Evolutionary conservation across 2,329 filamentous ascomycete species (phyloP), one percentile per base, ranked within the genome.

Genomic region (Zymoseptoria pseudotritici): DNA sequence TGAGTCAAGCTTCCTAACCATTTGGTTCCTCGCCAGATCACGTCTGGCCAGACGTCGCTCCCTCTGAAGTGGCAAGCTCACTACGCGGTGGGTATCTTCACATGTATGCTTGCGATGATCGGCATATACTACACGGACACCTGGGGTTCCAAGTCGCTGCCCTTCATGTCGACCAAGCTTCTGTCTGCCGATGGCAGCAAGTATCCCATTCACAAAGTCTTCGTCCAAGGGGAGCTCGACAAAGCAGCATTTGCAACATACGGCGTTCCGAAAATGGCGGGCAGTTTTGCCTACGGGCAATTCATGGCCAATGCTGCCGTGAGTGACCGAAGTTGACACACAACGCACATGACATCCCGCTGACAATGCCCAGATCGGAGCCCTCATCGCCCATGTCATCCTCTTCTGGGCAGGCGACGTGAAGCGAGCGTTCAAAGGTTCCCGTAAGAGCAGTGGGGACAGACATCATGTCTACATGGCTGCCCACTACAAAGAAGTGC

Each of bases 321-420:
- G 57, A 61, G 65, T 60, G 4, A 4, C 20, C 1, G 13, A 13
- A 42, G 21, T 46, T 21, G 13, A 21, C 29, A 8, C 21, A 13
- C 6, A 2, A 21, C 5, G 11, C 7, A 24, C 11, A 5, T 50
- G 36, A 3, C n/a, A 54, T 52, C 59, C 29, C 10, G 26, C 31
- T 49, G 11, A 50, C 21, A 6, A 22, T 21, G 7, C 22, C 9
- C 36, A 67, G 65, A 85, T 85, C 54, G 82, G 82, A 1, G 83
- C 82, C 4, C 67, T 84, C 22, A 72, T 84, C 26, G 68, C 75
- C 2, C 82, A 85, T 61, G 79, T 77, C 61, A 59, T 80, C 55
- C 67, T 84, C 4, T 85, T 85, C 66, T 84, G 80, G 80, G 80
- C 82, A 3, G 74, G 75, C 4, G 83, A 85, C 59, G 74, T 83